Evolutionary conservation across 805 yeast species (phyloP), one percentile per base, ranked within the genome.

Genomic region (Metschnikowia drakensbergensis): DNA sequence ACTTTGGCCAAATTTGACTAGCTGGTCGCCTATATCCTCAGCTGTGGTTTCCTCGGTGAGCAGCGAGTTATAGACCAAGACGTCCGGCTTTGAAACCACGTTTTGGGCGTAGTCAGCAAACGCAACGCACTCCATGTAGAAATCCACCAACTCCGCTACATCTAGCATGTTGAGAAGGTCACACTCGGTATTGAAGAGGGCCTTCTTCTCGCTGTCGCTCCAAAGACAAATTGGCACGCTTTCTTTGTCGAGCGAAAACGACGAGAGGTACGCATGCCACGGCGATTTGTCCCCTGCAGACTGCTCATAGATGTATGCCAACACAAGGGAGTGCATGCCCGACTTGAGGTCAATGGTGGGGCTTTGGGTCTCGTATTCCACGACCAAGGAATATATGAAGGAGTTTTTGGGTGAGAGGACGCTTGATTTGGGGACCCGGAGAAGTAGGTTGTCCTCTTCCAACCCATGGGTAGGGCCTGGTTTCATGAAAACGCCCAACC

Each of bases 301-400:
- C 47, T 73, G 64, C 61, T 92, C 98, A 59, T 87, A 89, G 27
- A 90, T 70, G 50, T 82, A 86, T 0, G 91, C 80, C 6, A 88
- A 54, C 5, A 85, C 80, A 44, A 91, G 68, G 0, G 83, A 86
- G 37, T 80, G 74, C 67, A 86, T 79, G 0, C 95, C 94, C 2
- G 42, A 33, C 3, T 61, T 43, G 23, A 71, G 52, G 34, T 73
- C 76, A 4, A 86, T 65, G 8, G 44, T 31, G 3, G 50, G 49
- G 5, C 58, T 61, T 0, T 42, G 42, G n/a, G 55, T 50, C 5
- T 52, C 54, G 28, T 75, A 75, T 39, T 88, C 96, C 9, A 71
- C 63, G 9, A 91, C 60, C 11, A 90, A 58, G 55, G 90, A 86
- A 28, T 88, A 80, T 29, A 91, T 77, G 30, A 67, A 72, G 6